Base-by-base conservation (phyloP, 2,329 filamentous ascomycete species). In the Metarhizium album region DNA sequence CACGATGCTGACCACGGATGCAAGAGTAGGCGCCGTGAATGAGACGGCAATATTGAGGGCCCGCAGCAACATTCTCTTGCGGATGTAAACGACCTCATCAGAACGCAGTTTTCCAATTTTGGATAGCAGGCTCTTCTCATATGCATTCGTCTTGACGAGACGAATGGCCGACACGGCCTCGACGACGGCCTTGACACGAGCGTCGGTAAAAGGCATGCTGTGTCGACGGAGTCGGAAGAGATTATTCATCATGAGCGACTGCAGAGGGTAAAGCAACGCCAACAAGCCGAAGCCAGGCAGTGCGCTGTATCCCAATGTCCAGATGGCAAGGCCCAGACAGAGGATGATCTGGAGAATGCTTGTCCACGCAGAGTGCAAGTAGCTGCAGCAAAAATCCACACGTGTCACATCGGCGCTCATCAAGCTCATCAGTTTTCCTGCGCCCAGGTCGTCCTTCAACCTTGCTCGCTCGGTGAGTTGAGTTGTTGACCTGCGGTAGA, bases 341-440 rank as follows among this genome's bases (percentile, higher is more conserved):
- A 65, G 57, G 0, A 60, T 24, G 35, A 65, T 59, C 50, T 65
- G 62, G 2, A 64, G 52, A n/a, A 64, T 55, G 43, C 62, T 64
- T 0, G 63, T 65, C 63, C 63, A 65, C 0, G 55, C 54, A 1
- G 62, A 55, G 48, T 65, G 63, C 37, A 65, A 64, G 45, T 57
- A 64, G n/a, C 60, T 59, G 24, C 62, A 64, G 52, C 61, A 63
- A 38, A 62, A 64, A 42, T 64, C 62, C 1, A 64, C 48, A 4
- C 62, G 60, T 1, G 62, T 64, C 14, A 64, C 61, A 14, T 64
- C 62, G 2, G 62, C 62, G 9, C 62, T 64, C 54, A 64, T 64
- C 13, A 64, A 48, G 37, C 61, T 64, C 56, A 62, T 64, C 9
- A 64, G 53, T 45, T 64, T 64, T 14, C 60, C 62, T 0, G 57